phyloP scores from a whole-genome alignment of 768 basidiomycete genomes.

The Boletus subcaerulescens region DNA sequence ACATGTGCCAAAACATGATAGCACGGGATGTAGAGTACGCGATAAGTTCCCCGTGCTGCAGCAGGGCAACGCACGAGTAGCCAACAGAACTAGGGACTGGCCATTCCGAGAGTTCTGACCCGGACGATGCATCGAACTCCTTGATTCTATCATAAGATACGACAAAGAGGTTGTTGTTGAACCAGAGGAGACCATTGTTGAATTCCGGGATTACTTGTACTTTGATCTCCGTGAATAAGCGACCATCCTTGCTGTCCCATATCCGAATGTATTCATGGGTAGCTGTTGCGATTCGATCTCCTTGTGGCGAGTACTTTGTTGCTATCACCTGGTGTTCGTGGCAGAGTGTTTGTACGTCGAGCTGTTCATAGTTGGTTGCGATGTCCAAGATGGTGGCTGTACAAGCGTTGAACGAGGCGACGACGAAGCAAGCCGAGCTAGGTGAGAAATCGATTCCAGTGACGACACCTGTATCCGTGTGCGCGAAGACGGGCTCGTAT shows the following conservation, averaged over 20 bases:
- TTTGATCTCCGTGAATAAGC: neutral
- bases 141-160: neutral
- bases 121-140: neutral
- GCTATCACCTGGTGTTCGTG: neutral
- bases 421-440: neutral
- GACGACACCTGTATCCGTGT: neutral
- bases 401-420: too few species aligned
- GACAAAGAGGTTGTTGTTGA: neutral
- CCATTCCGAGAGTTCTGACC: neutral
- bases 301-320: neutral
- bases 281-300: neutral
- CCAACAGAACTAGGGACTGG: neutral
- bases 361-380: too few species aligned
- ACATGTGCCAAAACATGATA: neutral
- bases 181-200: neutral
- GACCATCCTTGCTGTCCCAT: neutral
- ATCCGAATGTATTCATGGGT: neutral
- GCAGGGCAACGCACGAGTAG: neutral
- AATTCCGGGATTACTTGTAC: neutral
- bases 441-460: neutral
- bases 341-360: too few species aligned
- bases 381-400: too few species aligned
- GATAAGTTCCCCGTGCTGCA: neutral
- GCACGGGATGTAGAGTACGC: neutral
- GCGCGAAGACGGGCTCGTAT: neutral